Percentiles rank a stretch among this genome's conserved stretches.
Conservation (phyloP, 371 early-diverging fungal genomes). For the Batkoa obscura region DNA sequence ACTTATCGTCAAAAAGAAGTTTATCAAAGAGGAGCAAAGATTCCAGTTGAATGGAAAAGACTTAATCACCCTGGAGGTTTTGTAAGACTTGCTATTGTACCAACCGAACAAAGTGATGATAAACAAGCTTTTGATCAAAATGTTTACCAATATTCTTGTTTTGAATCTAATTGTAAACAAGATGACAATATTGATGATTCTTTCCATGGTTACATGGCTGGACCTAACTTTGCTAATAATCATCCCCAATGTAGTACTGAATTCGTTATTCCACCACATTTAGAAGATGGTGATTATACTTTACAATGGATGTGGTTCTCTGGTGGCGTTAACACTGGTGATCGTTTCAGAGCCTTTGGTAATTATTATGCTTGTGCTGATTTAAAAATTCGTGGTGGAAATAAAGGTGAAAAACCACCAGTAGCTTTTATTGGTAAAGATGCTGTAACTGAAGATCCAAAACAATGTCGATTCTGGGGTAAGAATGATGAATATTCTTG, state of each 20-base stretch:
- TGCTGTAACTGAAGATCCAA: conserved; percentile 21
- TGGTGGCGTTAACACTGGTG: conserved; percentile 28
- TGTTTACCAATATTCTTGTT: conserved; percentile 25
- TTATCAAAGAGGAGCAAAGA: conserved; percentile 23
- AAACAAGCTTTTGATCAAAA: conserved; percentile 25
- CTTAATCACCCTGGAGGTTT: conserved; percentile 42
- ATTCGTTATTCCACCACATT: conserved; percentile 22
- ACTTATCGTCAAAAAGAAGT: conserved; percentile 17
- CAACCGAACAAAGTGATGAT: conserved; percentile 24
- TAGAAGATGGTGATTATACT: conserved; percentile 27
- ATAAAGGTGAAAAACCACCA: conserved; percentile 7
- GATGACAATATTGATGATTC: conserved; percentile 7
- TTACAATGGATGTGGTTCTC: conserved; percentile 42
- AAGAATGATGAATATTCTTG: neutral
- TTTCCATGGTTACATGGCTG: conserved; percentile 7
- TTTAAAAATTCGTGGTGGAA: conserved; percentile 22
- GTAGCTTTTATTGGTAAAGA: conserved; percentile 26
- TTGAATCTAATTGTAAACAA: conserved; percentile 29
- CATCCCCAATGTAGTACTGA: conserved; percentile 21
- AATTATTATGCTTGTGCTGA: conserved; percentile 32
- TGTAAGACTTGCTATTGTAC: conserved; percentile 28
- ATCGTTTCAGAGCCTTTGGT: conserved; percentile 25
- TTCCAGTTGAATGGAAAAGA: conserved; percentile 24
- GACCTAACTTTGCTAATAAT: conserved; percentile 8
- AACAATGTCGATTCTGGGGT: conserved; percentile 15